These are phyloP conservation scores for Metschnikowia henanensis DNA, from an alignment of 805 yeast species.

Conservation along the genomic window DNA sequence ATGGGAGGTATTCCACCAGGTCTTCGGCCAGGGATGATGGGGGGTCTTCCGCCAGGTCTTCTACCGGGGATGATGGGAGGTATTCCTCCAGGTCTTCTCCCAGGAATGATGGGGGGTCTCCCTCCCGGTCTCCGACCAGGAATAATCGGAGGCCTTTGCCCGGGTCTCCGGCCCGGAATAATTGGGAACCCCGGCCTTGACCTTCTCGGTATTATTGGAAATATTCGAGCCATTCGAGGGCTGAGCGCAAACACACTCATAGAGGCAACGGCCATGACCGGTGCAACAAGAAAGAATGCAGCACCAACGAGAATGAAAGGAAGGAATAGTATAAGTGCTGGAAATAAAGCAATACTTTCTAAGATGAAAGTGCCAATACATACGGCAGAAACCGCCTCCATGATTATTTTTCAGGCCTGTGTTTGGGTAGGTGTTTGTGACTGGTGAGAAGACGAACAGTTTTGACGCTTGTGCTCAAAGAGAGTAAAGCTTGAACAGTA, in stretches of 20 bases:
- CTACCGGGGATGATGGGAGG: not conserved
- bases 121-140: not conserved
- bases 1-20: no score
- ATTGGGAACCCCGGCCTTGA: not conserved
- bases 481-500: no score
- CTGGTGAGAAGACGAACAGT: no score
- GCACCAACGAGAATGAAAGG: not conserved
- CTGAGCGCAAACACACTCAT: not conserved
- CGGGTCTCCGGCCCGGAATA: not conserved
- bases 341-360: not conserved
- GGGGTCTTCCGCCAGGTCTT: not conserved
- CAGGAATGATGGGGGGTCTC: not conserved
- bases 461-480: no score
- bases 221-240: not conserved
- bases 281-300: not conserved
- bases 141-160: not conserved
- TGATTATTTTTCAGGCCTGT: no score
- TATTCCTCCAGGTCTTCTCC: not conserved
- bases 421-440: no score
- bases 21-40: not conserved
- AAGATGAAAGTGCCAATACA: not conserved
- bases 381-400: not conserved
- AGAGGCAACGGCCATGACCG: not conserved
- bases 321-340: not conserved
- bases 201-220: not conserved